Percentiles rank a stretch among this genome's conserved stretches.
Evolutionary conservation across 768 basidiomycete species (phyloP).

Genomic region (Mycena latifolia): DNA sequence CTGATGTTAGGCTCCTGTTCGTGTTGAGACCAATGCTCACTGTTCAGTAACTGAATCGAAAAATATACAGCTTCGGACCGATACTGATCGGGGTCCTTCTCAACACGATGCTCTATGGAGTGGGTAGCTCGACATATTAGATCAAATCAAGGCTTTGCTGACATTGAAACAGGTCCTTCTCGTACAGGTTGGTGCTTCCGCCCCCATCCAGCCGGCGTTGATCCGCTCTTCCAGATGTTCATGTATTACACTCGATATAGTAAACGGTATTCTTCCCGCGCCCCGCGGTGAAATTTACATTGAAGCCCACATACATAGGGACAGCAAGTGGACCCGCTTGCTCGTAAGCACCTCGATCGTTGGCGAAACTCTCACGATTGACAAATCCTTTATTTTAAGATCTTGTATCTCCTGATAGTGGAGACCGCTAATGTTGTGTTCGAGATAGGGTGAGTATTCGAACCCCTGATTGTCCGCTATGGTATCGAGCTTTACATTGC

Average conservation of each 20-base stretch:
- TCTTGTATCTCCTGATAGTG: slow-evolving; percentile 29
- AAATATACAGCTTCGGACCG: slow-evolving; percentile 11
- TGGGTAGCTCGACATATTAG: slow-evolving; percentile 2
- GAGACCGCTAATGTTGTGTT: slow-evolving; percentile 31
- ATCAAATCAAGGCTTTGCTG: background rate
- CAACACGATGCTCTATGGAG: slow-evolving; percentile 14
- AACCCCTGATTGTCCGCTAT: slow-evolving; percentile 29
- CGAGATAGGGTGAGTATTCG: slow-evolving; percentile 31
- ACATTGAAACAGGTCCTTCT: slow-evolving; percentile 16
- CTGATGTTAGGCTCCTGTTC: slow-evolving; percentile 16
- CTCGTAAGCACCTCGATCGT: slow-evolving; percentile 1
- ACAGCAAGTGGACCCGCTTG: slow-evolving; percentile 15
- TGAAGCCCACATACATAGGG: slow-evolving; percentile 2
- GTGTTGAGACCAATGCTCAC: background rate
- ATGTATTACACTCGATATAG: slow-evolving; percentile 16
- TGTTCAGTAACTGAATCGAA: slow-evolving; percentile 4
- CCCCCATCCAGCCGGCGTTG: background rate
- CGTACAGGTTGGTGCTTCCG: slow-evolving; percentile 16
- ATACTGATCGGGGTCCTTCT: slow-evolving; percentile 19
- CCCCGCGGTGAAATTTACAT: background rate
- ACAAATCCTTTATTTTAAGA: slow-evolving; percentile 7
- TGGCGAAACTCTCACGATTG: background rate
- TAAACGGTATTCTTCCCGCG: slow-evolving; percentile 6
- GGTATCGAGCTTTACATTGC: slow-evolving; percentile 19
- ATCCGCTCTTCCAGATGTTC: slow-evolving; percentile 18